Evolutionary conservation across 2,329 filamentous ascomycete species (phyloP).

Genomic region (Ophiostoma fasciatum): DNA sequence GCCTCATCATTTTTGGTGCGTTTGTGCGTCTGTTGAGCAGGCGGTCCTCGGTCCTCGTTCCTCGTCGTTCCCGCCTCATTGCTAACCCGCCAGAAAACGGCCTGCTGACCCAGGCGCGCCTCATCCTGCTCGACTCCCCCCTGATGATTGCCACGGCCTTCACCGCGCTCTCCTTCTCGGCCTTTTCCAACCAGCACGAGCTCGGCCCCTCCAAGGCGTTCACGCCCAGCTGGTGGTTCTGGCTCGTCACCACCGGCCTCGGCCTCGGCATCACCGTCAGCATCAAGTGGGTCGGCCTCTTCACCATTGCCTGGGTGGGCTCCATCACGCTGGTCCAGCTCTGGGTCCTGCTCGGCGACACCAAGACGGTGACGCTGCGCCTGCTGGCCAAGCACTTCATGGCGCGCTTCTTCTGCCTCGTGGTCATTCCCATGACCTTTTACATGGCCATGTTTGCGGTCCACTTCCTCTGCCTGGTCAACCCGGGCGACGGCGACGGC

Average conservation of each 20-base stretch:
- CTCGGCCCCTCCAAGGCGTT: constrained; percentile 82
- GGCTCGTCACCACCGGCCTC: constrained; percentile 75
- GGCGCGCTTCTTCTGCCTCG: constrained; percentile 78
- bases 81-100: constrained; percentile 58
- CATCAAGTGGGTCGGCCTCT: constrained; percentile 97
- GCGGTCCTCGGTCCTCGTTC: too few relatives aligned
- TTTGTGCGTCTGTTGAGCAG: too few relatives aligned
- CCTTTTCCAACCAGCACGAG: constrained; percentile 94
- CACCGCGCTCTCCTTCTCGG: constrained; percentile 78
- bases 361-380: constrained; percentile 68
- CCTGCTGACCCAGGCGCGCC: constrained; percentile 80
- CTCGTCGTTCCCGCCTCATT: neutral
- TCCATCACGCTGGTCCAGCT: constrained; percentile 80
- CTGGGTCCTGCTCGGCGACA: constrained; percentile 87
- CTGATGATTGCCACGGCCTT: constrained; percentile 86
- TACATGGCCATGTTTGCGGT: constrained; percentile 97
- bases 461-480: constrained; percentile 83
- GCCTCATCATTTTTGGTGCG: constrained; percentile 80
- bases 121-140: constrained; percentile 93
- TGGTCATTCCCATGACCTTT: constrained; percentile 75
- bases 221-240: constrained; percentile 91
- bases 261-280: constrained; percentile 81
- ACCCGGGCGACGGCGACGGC: constrained; percentile 92
- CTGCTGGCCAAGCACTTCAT: constrained; percentile 90
- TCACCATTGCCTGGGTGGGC: constrained; percentile 97